These are phyloP conservation scores for Suillus decipiens DNA, from an alignment of 768 basidiomycete species.

Conservation along the genomic window DNA sequence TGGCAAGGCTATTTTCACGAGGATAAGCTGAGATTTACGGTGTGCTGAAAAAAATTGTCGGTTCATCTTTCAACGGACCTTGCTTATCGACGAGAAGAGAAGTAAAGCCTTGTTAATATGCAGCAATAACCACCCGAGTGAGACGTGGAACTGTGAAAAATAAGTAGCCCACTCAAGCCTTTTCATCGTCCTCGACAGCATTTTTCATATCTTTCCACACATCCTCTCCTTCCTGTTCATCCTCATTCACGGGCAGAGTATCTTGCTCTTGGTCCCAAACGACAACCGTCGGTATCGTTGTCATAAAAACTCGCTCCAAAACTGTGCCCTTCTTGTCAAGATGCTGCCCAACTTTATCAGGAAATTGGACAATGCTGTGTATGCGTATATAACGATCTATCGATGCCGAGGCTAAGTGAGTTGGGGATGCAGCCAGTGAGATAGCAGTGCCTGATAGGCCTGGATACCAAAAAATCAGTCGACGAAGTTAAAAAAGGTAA, in stretches of 20 bases:
- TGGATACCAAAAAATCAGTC: conserved; percentile 25
- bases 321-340: conserved; percentile 61
- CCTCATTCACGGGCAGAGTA: conserved; percentile 13
- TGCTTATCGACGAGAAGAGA: not conserved
- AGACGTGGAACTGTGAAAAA: not conserved
- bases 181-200: conserved; percentile 41
- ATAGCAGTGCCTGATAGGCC: conserved; percentile 73
- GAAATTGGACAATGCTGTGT: conserved; percentile 61
- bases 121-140: not conserved
- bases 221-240: conserved; percentile 52
- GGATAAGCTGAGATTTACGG: not conserved
- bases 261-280: conserved; percentile 54
- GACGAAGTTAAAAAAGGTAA: conserved; percentile 4
- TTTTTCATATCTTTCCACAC: conserved; percentile 71
- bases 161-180: conserved; percentile 19
- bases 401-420: conserved; percentile 58
- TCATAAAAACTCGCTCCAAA: conserved; percentile 64
- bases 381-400: conserved; percentile 72
- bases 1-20: not conserved
- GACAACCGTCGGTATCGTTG: conserved; percentile 59
- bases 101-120: not conserved
- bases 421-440: conserved; percentile 59
- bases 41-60: not conserved
- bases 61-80: not conserved
- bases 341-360: conserved; percentile 45